Conservation (phyloP, 495 filamentous ascomycete species). For the Penicillium robsamsonii region DNA sequence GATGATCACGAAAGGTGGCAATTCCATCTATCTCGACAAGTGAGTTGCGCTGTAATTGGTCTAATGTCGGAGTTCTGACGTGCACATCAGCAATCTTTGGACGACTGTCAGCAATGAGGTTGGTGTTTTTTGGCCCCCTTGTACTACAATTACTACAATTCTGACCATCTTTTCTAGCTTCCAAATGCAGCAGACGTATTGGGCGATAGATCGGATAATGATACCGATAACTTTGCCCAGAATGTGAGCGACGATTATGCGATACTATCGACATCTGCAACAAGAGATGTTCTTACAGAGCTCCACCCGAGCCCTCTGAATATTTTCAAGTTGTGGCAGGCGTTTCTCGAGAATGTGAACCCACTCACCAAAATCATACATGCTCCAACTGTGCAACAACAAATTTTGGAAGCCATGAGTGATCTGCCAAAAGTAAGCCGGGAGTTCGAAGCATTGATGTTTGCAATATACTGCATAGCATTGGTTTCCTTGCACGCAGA, state of each 20-base stretch:
- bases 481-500: conserved; percentile 37
- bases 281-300: conserved; percentile 18
- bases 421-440: conserved; percentile 33
- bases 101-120: conserved; percentile 53
- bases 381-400: conserved; percentile 54
- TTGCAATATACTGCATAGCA: conserved; percentile 48
- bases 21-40: conserved; percentile 51
- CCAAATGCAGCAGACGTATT: conserved; percentile 48
- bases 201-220: conserved; percentile 25
- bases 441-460: conserved; percentile 47
- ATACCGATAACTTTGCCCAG: conserved; percentile 17
- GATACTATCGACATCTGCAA: conserved; percentile 23
- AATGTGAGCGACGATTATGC: conserved; percentile 22
- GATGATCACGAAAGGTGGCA: conserved; percentile 38
- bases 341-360: conserved; percentile 64
- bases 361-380: conserved; percentile 71
- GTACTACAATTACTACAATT: neutral
- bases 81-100: conserved; percentile 43
- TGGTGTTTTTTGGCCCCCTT: neutral
- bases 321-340: conserved; percentile 70
- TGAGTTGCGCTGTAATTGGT: conserved; percentile 11
- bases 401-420: conserved; percentile 41
- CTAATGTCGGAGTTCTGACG: conserved; percentile 6
- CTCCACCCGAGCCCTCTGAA: conserved; percentile 67
- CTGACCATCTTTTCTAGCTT: conserved; percentile 32